phyloP scores from a whole-genome alignment of 2,329 filamentous ascomycete genomes.

The Alternaria solani region DNA sequence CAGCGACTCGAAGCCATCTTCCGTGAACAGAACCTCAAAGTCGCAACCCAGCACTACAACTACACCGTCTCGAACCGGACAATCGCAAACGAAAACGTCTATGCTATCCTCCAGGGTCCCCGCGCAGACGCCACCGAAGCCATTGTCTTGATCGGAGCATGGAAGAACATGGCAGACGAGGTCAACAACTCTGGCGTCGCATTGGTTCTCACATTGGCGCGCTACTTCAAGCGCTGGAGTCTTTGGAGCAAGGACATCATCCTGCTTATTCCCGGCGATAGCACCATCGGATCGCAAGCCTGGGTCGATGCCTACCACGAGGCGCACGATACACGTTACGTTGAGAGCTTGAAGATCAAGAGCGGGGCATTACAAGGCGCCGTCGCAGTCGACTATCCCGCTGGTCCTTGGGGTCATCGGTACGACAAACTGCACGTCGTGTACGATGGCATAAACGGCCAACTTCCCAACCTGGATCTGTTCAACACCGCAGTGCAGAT shows the following conservation, averaged over 20 bases:
- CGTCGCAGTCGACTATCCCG: conserved; percentile 89
- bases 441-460: conserved; percentile 95
- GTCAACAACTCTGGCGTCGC: conserved; percentile 89
- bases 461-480: conserved; percentile 92
- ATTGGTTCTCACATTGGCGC: conserved; percentile 82
- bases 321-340: conserved; percentile 73
- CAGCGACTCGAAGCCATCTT: conserved; percentile 79
- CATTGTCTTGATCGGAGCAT: conserved; percentile 89
- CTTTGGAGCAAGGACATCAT: conserved; percentile 99
- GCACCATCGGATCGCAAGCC: conserved; percentile 87
- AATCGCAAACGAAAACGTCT: conserved; percentile 86
- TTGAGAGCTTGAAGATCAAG: conserved; percentile 84
- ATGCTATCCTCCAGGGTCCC: conserved; percentile 91
- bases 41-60: conserved; percentile 85
- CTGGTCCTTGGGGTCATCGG: conserved; percentile 71
- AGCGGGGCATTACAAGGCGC: conserved; percentile 92
- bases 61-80: conserved; percentile 80
- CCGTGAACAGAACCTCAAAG: conserved; percentile 81
- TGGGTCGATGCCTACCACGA: conserved; percentile 99
- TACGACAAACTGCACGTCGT: conserved; percentile 91
- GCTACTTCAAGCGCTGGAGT: conserved; percentile 98
- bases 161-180: conserved; percentile 80
- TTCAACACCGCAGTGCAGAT: conserved; percentile 94
- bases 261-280: conserved; percentile 86
- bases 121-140: conserved; percentile 96